Evolutionary conservation across 2,329 filamentous ascomycete species (phyloP).

Genomic region (Endoconidiophora laricicola): DNA sequence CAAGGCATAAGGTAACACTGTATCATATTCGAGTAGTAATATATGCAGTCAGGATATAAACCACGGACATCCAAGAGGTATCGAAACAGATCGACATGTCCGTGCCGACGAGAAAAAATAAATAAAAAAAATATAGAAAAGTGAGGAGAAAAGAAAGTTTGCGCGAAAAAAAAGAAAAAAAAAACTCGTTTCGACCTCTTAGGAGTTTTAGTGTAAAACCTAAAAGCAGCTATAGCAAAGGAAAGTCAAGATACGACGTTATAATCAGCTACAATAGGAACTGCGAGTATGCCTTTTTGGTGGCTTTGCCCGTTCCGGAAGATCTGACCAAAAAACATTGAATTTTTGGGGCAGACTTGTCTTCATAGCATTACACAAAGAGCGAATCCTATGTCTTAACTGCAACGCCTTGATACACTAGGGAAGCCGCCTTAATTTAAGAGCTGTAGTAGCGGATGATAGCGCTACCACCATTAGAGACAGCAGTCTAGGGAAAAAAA

Average conservation of each 20-base stretch:
- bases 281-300: no score
- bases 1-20: background rate
- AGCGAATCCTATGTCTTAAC: no score
- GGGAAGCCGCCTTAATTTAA: background rate
- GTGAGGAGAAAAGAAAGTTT: no score
- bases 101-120: background rate
- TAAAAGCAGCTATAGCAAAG: background rate
- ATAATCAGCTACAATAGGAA: background rate
- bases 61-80: slow-evolving; percentile 10
- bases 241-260: background rate
- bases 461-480: slow-evolving; percentile 26
- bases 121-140: background rate
- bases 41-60: slow-evolving; percentile 12
- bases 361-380: no score
- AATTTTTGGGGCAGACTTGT: no score
- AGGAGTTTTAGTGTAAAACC: background rate
- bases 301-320: no score
- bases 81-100: slow-evolving; percentile 8
- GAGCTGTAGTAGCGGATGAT: slow-evolving; percentile 27
- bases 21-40: slow-evolving; percentile 10
- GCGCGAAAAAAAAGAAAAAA: slow-evolving; percentile 1
- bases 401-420: no score
- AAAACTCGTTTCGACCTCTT: no score
- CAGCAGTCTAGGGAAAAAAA: slow-evolving; percentile 24
- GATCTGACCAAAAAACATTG: no score